Evolutionary conservation across 2,329 filamentous ascomycete species (phyloP).

Genomic region (Aspergillus viridinutans): DNA sequence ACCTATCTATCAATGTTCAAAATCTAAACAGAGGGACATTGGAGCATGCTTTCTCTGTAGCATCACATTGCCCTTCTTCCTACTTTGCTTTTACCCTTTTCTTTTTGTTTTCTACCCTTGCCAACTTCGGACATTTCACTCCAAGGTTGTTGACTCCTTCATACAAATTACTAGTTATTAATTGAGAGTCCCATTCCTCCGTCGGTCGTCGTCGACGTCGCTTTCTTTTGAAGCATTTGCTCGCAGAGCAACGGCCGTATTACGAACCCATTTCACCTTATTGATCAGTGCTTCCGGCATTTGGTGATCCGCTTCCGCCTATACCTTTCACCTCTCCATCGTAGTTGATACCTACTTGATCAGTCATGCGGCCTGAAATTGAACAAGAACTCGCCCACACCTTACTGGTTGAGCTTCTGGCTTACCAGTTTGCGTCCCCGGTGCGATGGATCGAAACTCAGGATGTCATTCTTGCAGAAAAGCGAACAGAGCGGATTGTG

Average conservation of each 20-base stretch:
- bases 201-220: background rate
- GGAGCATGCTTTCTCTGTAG: background rate
- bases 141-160: background rate
- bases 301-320: background rate
- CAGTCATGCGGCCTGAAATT: conserved; percentile 90
- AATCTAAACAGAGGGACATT: background rate
- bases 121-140: background rate
- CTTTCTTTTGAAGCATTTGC: background rate
- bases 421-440: conserved; percentile 98
- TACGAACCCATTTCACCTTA: background rate
- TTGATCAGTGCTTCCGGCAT: background rate
- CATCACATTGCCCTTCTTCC: background rate
- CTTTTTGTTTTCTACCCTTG: background rate
- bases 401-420: conserved; percentile 94
- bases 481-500: conserved; percentile 93
- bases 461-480: conserved; percentile 97
- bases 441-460: conserved; percentile 99
- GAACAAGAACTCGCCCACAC: conserved; percentile 99
- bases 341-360: conserved; percentile 18
- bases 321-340: conserved; percentile 2
- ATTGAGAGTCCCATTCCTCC: background rate
- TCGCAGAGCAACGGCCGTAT: background rate
- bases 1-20: background rate
- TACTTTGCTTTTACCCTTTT: conserved; percentile 1
- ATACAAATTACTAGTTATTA: background rate